Evolutionary conservation across 73 alveolate species (phyloP).

Genomic region (Paramecium pentaurelia): DNA sequence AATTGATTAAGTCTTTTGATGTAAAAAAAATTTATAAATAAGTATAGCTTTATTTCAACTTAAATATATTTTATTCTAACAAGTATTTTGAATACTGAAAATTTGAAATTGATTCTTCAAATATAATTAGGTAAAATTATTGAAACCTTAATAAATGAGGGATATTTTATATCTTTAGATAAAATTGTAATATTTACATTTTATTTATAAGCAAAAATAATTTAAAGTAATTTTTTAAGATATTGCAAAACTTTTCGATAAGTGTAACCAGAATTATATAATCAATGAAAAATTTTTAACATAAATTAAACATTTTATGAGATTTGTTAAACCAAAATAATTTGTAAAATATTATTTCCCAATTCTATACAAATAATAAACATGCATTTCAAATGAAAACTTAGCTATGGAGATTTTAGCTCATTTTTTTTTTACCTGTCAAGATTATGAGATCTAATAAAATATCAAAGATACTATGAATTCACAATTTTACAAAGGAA

Average conservation of each 20-base stretch:
- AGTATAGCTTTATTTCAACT: not conserved
- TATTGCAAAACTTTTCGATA: not conserved
- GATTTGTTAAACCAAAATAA: not conserved
- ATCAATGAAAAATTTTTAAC: not conserved
- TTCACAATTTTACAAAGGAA: not conserved
- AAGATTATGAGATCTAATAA: not conserved
- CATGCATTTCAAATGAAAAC: not conserved
- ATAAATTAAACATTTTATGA: not conserved
- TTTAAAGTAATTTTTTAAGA: not conserved
- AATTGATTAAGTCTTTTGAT: not conserved
- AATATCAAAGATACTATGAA: slow-evolving; percentile 6
- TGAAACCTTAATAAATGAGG: not conserved
- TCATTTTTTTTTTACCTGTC: not conserved
- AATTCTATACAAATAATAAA: not conserved
- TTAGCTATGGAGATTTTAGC: slow-evolving; percentile 12
- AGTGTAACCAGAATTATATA: not conserved
- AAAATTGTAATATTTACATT: not conserved
- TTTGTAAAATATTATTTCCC: not conserved
- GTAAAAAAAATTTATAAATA: not conserved
- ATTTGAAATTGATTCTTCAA: not conserved
- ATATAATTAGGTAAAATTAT: not conserved
- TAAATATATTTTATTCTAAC: not conserved
- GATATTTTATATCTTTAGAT: not conserved
- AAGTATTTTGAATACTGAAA: not conserved
- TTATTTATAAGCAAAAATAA: not conserved